Base-by-base conservation (phyloP, 805 yeast species). In the Wickerhamiella vanderwaltii region DNA sequence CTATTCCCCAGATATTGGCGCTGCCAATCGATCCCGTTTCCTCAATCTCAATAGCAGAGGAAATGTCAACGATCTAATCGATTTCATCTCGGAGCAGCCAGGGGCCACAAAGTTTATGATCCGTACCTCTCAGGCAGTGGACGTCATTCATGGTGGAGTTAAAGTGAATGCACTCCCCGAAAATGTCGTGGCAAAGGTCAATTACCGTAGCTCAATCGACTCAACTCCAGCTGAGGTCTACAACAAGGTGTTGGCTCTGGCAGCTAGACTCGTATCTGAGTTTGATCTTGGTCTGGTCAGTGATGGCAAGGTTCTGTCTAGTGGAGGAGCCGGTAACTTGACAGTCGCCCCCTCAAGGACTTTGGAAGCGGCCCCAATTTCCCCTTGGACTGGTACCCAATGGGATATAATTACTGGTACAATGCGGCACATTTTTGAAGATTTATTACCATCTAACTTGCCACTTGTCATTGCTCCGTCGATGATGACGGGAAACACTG, bases 91-190 rank as follows among this genome's bases (percentile, higher is more conserved):
- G 9, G 28, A n/a, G 12, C 17, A 15, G 12, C 26, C 26, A 3
- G 37, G 40, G 13, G 13, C 16, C 19, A 44, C 51, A 33, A 61
- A 67, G 43, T 72, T 67, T 47, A 56, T 71, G 35, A 62, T 77
- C 19, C 63, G 67, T 45, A 80, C 88, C 1, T 69, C 84, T 4
- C 82, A 75, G 58, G 81, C 87, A 2, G 65, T 73, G 39, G 85
- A 79, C 53, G 67, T 77, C 24, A 64, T 82, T 45, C 56, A 61
- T 12, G 91, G 91, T 23, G 93, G 93, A 40, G 70, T 75, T 45
- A 82, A 82, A 59, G 67, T 77, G 26, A 82, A 82, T 55, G 85
- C 91, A 1, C 61, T 81, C 35, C 91, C 93, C 4, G 87, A 81
- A 55, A 58, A 65, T 22, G 73, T 73, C 5, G 56, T 62, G 24